Conservation (phyloP, 139 green algal genomes). For the Tetradesmus obliquus region DNA sequence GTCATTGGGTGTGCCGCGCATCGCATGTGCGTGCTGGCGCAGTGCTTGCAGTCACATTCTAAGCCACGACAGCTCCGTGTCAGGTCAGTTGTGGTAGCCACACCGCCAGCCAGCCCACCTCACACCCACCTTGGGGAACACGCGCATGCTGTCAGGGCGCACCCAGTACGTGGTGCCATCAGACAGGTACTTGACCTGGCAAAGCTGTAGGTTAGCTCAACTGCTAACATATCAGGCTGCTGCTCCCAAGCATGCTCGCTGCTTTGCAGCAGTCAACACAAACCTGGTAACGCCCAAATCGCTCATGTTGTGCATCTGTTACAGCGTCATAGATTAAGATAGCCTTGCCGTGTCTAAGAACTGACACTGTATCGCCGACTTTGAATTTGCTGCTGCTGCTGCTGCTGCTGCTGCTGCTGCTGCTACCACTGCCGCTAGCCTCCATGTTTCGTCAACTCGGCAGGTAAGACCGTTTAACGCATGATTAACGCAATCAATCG, state of each 20-base stretch:
- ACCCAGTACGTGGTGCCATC: slow-evolving; percentile 52
- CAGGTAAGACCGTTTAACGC: no score
- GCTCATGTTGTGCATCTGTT: background rate
- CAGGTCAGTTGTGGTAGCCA: no score
- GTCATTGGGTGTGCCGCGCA: no score
- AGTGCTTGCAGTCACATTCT: no score
- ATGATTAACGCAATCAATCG: no score
- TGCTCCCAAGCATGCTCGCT: background rate
- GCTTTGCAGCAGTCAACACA: background rate
- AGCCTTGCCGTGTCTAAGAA: slow-evolving; percentile 41
- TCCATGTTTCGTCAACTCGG: background rate
- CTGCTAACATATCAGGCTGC: background rate
- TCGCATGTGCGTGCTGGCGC: no score
- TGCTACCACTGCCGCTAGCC: background rate
- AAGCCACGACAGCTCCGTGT: no score
- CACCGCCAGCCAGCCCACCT: no score
- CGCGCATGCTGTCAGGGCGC: slow-evolving; percentile 27
- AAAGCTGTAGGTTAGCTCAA: background rate
- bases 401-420: slow-evolving; percentile 12
- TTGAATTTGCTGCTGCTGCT: slow-evolving; percentile 24
- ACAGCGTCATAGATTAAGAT: background rate
- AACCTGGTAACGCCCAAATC: background rate
- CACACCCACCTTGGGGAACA: slow-evolving; percentile 19
- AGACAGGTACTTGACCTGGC: slow-evolving; percentile 27
- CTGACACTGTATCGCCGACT: slow-evolving; percentile 45